A percentile compares a stretch with the other conserved stretches of the same genome.
Conservation (phyloP, 2,329 filamentous ascomycete genomes). For the Colletotrichum sp. region DNA sequence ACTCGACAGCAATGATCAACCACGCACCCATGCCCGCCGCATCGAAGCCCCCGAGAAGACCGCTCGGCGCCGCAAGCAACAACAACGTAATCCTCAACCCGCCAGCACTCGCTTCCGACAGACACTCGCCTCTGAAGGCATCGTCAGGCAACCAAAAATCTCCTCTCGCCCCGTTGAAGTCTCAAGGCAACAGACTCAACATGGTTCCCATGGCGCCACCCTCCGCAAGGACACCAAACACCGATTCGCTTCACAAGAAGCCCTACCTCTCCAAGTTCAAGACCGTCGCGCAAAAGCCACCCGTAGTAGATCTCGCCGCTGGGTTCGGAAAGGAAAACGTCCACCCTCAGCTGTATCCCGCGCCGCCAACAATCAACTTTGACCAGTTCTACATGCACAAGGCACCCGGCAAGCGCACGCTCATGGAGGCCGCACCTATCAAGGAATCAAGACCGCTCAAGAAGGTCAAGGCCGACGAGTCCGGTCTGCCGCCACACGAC, state of each 20-base stretch:
- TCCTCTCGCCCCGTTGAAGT: slow-evolving; percentile 61
- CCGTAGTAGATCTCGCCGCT: slow-evolving; percentile 43
- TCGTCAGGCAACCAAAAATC: slow-evolving; percentile 59
- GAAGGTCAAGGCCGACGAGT: slow-evolving; percentile 68
- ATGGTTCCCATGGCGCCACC: slow-evolving; percentile 72
- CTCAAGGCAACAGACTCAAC: slow-evolving; percentile 66
- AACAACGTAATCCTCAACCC: slow-evolving; percentile 76
- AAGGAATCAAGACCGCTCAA: slow-evolving; percentile 72
- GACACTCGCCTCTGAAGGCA: slow-evolving; percentile 74
- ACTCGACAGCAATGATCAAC: slow-evolving; percentile 54
- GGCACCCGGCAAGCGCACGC: slow-evolving; percentile 60
- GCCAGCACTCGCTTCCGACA: slow-evolving; percentile 53
- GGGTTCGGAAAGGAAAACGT: slow-evolving; percentile 62
- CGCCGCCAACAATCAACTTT: slow-evolving; percentile 50
- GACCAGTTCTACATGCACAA: slow-evolving; percentile 58
- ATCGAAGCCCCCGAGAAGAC: slow-evolving; percentile 51
- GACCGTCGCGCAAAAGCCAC: slow-evolving; percentile 57
- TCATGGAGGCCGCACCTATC: slow-evolving; percentile 76
- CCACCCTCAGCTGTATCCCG: slow-evolving; percentile 55
- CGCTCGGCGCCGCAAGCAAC: slow-evolving; percentile 55
- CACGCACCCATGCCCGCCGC: slow-evolving; percentile 61
- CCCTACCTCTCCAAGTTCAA: slow-evolving; percentile 65
- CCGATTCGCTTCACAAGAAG: slow-evolving; percentile 75
- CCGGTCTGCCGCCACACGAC: slow-evolving; percentile 68
- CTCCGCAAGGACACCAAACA: slow-evolving; percentile 53